phyloP scores from a whole-genome alignment of 75 land plant genomes.

The Sequoiadendron giganteum region DNA sequence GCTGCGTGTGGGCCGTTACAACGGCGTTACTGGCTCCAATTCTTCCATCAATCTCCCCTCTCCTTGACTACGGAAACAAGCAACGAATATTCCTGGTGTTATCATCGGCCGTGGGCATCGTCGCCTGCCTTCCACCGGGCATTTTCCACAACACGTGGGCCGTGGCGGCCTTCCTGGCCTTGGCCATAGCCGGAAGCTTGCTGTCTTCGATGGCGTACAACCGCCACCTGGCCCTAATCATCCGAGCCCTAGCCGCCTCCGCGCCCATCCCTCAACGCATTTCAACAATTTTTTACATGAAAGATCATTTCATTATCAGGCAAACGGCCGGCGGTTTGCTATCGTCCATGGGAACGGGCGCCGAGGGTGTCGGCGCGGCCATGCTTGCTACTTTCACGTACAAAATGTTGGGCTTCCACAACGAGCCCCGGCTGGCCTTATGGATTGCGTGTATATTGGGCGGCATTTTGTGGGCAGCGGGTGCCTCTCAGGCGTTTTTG shows the following conservation, averaged over 20 bases:
- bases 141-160: constrained; percentile 24
- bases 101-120: constrained; percentile 26
- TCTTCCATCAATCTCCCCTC: constrained; percentile 13
- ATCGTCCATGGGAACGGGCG: constrained; percentile 22
- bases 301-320: background rate
- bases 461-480: constrained; percentile 36
- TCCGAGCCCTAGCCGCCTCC: constrained; percentile 19
- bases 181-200: constrained; percentile 16
- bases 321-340: constrained; percentile 16
- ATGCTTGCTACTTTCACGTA: constrained; percentile 28
- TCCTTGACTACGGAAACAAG: constrained; percentile 28
- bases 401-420: constrained; percentile 22
- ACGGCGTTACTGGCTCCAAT: constrained; percentile 19
- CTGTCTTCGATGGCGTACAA: constrained; percentile 25
- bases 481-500: constrained; percentile 15
- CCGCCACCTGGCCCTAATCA: constrained; percentile 37
- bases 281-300: background rate
- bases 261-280: background rate
- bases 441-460: constrained; percentile 47
- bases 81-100: constrained; percentile 20
- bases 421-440: constrained; percentile 13
- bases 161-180: constrained; percentile 23
- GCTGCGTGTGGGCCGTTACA: constrained; percentile 32
- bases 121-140: constrained; percentile 45
- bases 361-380: constrained; percentile 33